Evolutionary conservation across 2,329 filamentous ascomycete genomes (phyloP).

Genomic region (Neonectria hederae): DNA sequence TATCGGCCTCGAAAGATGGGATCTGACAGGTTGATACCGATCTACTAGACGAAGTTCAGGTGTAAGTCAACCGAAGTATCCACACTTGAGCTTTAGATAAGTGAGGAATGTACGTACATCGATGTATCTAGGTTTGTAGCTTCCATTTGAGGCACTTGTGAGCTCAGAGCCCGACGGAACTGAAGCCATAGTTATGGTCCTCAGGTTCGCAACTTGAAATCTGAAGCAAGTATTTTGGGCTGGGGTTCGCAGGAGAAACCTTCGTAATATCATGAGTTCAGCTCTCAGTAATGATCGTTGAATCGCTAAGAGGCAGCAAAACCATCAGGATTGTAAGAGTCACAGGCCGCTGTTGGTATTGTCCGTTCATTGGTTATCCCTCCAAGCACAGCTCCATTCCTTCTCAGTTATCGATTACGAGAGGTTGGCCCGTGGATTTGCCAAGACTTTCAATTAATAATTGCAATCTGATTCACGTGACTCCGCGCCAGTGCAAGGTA

Average conservation of each 20-base stretch:
- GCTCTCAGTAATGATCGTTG: neutral
- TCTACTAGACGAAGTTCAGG: conserved; percentile 53
- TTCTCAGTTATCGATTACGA: conserved; percentile 32
- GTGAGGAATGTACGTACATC: conserved; percentile 59
- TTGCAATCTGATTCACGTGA: conserved; percentile 36
- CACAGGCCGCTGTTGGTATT: neutral
- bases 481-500: conserved; percentile 25
- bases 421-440: conserved; percentile 10
- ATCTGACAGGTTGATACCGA: conserved; percentile 96
- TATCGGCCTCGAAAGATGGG: conserved; percentile 88
- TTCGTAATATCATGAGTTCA: conserved; percentile 37
- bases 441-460: conserved; percentile 39
- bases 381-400: conserved; percentile 24
- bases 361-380: conserved; percentile 33
- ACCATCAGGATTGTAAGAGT: conserved; percentile 12
- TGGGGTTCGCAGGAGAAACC: conserved; percentile 27
- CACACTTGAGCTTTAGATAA: conserved; percentile 17
- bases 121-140: conserved; percentile 63
- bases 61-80: conserved; percentile 30
- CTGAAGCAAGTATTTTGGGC: conserved; percentile 5
- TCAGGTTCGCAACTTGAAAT: conserved; percentile 12
- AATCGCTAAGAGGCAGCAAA: conserved; percentile 20
- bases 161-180: conserved; percentile 28
- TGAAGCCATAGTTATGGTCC: conserved; percentile 42
- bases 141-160: conserved; percentile 18